Conservation (phyloP, 2,329 filamentous ascomycete genomes). For the Talaromyces sp. region DNA sequence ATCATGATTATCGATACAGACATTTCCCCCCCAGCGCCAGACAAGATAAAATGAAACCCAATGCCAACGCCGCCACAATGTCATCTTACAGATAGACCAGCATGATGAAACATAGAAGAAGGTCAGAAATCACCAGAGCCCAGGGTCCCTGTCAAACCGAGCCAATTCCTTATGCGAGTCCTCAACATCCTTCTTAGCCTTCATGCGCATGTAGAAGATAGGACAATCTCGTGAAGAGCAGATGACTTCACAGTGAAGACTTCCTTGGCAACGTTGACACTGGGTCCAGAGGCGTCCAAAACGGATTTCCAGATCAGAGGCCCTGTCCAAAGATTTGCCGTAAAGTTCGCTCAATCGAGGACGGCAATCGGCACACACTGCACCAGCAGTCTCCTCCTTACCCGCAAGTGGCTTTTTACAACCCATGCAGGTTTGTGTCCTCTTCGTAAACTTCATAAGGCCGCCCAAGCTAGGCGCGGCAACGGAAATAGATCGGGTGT, state of each 20-base stretch:
- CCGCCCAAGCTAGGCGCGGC: constrained; percentile 89
- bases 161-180: constrained; percentile 88
- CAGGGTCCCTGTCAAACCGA: constrained; percentile 84
- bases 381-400: constrained; percentile 77
- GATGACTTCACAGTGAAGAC: constrained; percentile 97
- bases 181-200: constrained; percentile 98
- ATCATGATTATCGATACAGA: not conserved
- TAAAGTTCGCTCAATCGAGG: constrained; percentile 90
- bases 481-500: constrained; percentile 92
- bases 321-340: constrained; percentile 83
- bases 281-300: constrained; percentile 97
- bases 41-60: too few species aligned
- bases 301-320: constrained; percentile 87
- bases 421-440: constrained; percentile 97
- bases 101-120: not conserved
- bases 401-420: constrained; percentile 93
- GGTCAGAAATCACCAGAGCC: constrained; percentile 59
- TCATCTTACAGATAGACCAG: too few species aligned
- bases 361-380: constrained; percentile 84
- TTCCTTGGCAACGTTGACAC: constrained; percentile 95
- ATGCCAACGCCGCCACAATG: too few species aligned
- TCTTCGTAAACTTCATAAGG: constrained; percentile 97
- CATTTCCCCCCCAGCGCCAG: not conserved
- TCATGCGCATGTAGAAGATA: constrained; percentile 99
- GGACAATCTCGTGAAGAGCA: constrained; percentile 95